Evolutionary conservation across 148 eudicot species (phyloP).

Genomic region (Diospyros kaki): DNA sequence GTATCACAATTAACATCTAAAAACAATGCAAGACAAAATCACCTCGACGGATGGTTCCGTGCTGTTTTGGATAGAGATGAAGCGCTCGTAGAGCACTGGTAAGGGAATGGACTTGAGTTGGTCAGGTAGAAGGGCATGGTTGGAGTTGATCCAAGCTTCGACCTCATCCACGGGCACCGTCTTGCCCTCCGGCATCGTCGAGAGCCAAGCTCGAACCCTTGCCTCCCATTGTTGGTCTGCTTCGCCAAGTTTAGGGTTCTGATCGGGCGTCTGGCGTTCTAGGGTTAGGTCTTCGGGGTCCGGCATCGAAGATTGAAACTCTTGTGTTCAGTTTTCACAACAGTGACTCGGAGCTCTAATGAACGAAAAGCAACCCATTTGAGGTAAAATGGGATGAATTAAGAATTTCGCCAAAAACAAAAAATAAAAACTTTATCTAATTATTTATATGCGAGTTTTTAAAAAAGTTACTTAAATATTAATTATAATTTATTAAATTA

Average conservation of each 20-base stretch:
- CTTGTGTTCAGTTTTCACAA: too few relatives aligned
- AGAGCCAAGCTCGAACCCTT: slow-evolving; percentile 41
- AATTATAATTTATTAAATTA: too few relatives aligned
- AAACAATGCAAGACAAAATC: neutral
- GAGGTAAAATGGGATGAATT: too few relatives aligned
- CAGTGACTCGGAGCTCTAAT: too few relatives aligned
- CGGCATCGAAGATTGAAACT: neutral
- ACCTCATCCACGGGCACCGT: slow-evolving; percentile 30
- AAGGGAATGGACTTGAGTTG: slow-evolving; percentile 33
- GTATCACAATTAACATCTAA: neutral
- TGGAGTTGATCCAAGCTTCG: slow-evolving; percentile 42
- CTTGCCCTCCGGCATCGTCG: slow-evolving; percentile 32
- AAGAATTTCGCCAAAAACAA: too few relatives aligned
- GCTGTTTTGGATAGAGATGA: slow-evolving; percentile 23
- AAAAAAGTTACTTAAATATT: too few relatives aligned
- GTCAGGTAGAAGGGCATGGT: slow-evolving; percentile 29
- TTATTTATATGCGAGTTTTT: too few relatives aligned
- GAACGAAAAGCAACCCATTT: too few relatives aligned
- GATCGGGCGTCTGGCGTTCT: slow-evolving; percentile 11
- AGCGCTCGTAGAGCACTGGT: slow-evolving; percentile 30
- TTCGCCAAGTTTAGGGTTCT: slow-evolving; percentile 8
- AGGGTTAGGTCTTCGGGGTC: slow-evolving; percentile 19
- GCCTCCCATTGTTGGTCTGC: slow-evolving; percentile 30
- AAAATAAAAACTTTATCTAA: too few relatives aligned
- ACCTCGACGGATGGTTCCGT: slow-evolving; percentile 7